A percentile compares a stretch with the other conserved stretches of the same genome.
Conservation (phyloP, 2,329 filamentous ascomycete species). For the Fusarium sp. region DNA sequence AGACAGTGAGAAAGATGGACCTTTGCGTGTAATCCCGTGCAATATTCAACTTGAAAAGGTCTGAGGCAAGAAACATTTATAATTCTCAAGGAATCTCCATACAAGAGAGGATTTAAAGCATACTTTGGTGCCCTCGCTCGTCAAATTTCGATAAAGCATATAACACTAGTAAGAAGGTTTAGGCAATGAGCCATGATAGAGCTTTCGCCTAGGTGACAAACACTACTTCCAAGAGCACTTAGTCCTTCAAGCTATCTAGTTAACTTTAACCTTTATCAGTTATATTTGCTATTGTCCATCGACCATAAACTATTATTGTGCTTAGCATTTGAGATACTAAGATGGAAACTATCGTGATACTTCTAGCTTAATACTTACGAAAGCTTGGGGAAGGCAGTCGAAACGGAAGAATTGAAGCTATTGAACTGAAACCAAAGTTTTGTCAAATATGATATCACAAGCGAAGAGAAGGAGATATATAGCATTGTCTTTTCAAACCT, state of each 20-base stretch:
- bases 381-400: not conserved
- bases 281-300: not conserved
- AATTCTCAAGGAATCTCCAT: too few species aligned
- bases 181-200: not conserved
- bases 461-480: too few species aligned
- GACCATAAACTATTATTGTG: not conserved
- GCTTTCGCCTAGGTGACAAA: not conserved
- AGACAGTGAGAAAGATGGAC: not conserved
- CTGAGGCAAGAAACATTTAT: too few species aligned
- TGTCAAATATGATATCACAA: too few species aligned
- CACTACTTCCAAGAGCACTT: not conserved
- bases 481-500: not conserved
- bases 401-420: not conserved
- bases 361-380: not conserved
- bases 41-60: too few species aligned
- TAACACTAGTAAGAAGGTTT: fast-evolving
- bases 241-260: not conserved
- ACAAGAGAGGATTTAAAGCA: too few species aligned
- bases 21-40: not conserved
- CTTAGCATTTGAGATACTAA: not conserved
- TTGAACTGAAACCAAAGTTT: not conserved
- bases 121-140: not conserved
- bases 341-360: not conserved
- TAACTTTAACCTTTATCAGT: too few species aligned
- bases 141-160: not conserved